Percentiles rank a stretch among this genome's conserved stretches.
phyloP scores from a whole-genome alignment of 257 asterid species.

The Nicotiana tabacum region DNA sequence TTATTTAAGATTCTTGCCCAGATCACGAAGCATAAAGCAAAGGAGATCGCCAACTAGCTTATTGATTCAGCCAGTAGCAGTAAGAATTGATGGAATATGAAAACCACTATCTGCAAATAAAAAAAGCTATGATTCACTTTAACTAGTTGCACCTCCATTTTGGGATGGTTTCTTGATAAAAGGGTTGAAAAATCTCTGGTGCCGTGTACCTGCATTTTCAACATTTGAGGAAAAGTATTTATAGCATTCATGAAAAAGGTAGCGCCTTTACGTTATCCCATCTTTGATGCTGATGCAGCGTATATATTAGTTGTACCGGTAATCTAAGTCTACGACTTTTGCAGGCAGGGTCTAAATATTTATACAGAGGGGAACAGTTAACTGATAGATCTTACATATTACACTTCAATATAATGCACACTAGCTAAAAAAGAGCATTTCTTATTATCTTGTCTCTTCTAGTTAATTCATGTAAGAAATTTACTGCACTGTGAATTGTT shows the following conservation, averaged over 20 bases:
- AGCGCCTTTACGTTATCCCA: background rate
- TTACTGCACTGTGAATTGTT: background rate
- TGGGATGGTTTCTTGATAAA: conserved; percentile 12
- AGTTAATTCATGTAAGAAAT: background rate
- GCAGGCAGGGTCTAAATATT: background rate
- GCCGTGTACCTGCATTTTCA: conserved; percentile 15
- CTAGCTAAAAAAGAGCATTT: background rate
- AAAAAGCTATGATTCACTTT: conserved; percentile 12
- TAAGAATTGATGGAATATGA: conserved; percentile 6
- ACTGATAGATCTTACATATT: background rate
- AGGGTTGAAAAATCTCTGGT: conserved; percentile 26
- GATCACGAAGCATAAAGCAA: conserved; percentile 8
- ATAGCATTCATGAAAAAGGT: conserved; percentile 4
- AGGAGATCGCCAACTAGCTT: background rate
- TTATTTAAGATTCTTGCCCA: conserved; percentile 2
- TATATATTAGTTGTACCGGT: background rate
- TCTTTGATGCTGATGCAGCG: background rate
- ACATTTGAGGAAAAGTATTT: conserved; percentile 14
- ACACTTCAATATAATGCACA: background rate
- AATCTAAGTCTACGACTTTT: background rate
- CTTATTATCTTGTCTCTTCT: background rate
- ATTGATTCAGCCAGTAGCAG: background rate
- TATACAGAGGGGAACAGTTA: background rate
- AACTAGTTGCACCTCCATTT: conserved; percentile 17
- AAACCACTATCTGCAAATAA: background rate